Evolutionary conservation across 345 rosid species (phyloP), one percentile per base, ranked within the genome.

Genomic region (Pistacia integerrima): DNA sequence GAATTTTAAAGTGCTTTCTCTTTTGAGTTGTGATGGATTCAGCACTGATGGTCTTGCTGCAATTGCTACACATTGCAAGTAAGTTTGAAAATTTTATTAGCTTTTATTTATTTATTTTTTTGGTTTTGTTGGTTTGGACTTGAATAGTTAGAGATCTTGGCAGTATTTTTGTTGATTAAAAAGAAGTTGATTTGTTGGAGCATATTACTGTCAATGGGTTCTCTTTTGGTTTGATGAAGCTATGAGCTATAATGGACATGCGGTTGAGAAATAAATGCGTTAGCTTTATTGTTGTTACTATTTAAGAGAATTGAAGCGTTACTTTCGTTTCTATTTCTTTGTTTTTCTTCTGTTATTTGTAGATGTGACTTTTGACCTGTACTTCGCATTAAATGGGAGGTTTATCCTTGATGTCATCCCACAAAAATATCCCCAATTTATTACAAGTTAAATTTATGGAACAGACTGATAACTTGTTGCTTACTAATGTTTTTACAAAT

Each of bases 21-120:
- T 91, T 57, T 54, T 88, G 59, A 87, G 93, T 74, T 91, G 95
- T 52, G 95, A 91, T 66, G 95, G 95, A 2, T 88, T 91, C 52
- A 88, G 90, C 48, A 89, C 91, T 25, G 73, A 81, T 59, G 95
- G 95, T 20, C 86, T 91, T 48, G 84, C 87, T 1, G 81, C 86
- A 74, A 79, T 91, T 65, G 87, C 95, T 20, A 70, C 84, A 60
- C 88, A 87, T 74, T 88, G 93, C 95, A 89, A 87, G 93, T 91
- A 79, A 64, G 80, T 28, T 17, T 59, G 33, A 14, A 20, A 17
- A 8, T 5, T 49, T 16, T 5, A 4, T 10, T 20, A 25, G 12
- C 46, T 14, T 17, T 48, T 60, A 51, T 30, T 51, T 13, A 11
- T 11, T 57, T 52, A 12, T 49, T 61, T 14, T 65, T 46, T 11